Percentiles rank a stretch among this genome's conserved stretches.
Evolutionary conservation across 2,329 filamentous ascomycete species (phyloP).

Genomic region (Davidsoniella neocaledoniae): DNA sequence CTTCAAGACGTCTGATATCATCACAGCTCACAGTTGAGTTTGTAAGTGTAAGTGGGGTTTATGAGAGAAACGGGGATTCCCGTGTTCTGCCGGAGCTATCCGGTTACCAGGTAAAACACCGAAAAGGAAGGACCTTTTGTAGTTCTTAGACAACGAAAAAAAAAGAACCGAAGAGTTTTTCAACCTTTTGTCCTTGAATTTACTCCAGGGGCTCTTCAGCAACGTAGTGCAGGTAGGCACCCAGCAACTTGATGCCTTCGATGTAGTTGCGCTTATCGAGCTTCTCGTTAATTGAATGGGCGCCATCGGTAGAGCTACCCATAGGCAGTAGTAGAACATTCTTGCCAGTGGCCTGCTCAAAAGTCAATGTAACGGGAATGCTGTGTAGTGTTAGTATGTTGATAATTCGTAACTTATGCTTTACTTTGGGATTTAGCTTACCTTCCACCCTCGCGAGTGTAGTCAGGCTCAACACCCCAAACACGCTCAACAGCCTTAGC

Average conservation of each 20-base stretch:
- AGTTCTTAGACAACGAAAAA: too few relatives aligned
- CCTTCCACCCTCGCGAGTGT: slow-evolving; percentile 90
- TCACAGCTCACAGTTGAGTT: too few relatives aligned
- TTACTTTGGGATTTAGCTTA: slow-evolving; percentile 23
- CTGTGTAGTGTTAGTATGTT: slow-evolving; percentile 25
- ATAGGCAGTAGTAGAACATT: slow-evolving; percentile 91
- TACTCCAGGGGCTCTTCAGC: slow-evolving; percentile 58
- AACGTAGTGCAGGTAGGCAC: slow-evolving; percentile 90
- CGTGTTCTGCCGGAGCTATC: too few relatives aligned
- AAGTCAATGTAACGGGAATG: slow-evolving; percentile 92
- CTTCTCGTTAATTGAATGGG: slow-evolving; percentile 98
- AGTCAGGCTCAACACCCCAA: slow-evolving; percentile 83
- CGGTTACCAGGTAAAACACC: too few relatives aligned
- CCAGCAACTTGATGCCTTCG: slow-evolving; percentile 89
- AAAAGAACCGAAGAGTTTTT: too few relatives aligned
- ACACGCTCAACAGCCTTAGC: slow-evolving; percentile 93
- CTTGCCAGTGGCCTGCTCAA: slow-evolving; percentile 95
- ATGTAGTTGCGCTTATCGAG: slow-evolving; percentile 95
- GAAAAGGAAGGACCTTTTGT: too few relatives aligned
- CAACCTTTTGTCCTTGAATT: slow-evolving; percentile 1
- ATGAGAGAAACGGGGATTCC: too few relatives aligned
- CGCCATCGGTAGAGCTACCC: slow-evolving; percentile 91
- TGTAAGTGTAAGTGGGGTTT: too few relatives aligned
- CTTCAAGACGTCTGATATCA: too few relatives aligned
- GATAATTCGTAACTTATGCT: background rate